Evolutionary conservation across 768 basidiomycete species (phyloP).

Genomic region (Naganishia vishniacii): DNA sequence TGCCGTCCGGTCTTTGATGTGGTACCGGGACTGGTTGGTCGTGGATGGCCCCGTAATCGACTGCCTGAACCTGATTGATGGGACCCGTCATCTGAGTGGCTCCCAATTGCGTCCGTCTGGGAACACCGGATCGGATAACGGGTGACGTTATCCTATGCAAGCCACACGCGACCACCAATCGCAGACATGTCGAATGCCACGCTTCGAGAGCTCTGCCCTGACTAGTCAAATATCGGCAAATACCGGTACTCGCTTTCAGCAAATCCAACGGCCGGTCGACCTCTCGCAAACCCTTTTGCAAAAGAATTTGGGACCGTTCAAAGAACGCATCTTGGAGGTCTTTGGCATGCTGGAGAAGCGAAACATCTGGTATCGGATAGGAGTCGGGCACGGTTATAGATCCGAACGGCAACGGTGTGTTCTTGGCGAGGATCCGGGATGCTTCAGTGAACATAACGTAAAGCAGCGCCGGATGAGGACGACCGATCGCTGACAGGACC

Average conservation of each 20-base stretch:
- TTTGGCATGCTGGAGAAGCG: background rate
- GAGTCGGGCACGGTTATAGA: background rate
- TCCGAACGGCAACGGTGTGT: background rate
- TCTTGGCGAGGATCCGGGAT: conserved; percentile 21
- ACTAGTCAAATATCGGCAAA: conserved; percentile 36
- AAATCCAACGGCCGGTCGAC: conserved; percentile 42
- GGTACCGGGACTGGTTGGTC: too few relatives aligned
- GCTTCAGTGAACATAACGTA: conserved; percentile 44
- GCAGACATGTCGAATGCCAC: conserved; percentile 37
- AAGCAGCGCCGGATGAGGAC: conserved; percentile 44
- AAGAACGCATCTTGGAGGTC: conserved; percentile 23
- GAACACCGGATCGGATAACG: conserved; percentile 16
- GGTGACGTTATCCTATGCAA: conserved; percentile 39
- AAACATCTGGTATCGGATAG: conserved; percentile 3
- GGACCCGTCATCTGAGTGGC: too few relatives aligned
- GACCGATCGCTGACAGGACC: conserved; percentile 22
- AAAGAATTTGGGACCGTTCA: conserved; percentile 36
- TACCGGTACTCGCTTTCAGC: conserved; percentile 37
- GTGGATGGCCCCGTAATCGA: too few relatives aligned
- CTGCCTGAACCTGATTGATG: too few relatives aligned
- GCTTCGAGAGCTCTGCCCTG: conserved; percentile 44
- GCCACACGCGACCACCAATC: conserved; percentile 40
- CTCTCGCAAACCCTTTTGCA: conserved; percentile 36
- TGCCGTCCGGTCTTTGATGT: background rate
- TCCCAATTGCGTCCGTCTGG: background rate